These are phyloP conservation scores for Starmerella powellii DNA, from an alignment of 805 yeast species.

Conservation along the genomic window DNA sequence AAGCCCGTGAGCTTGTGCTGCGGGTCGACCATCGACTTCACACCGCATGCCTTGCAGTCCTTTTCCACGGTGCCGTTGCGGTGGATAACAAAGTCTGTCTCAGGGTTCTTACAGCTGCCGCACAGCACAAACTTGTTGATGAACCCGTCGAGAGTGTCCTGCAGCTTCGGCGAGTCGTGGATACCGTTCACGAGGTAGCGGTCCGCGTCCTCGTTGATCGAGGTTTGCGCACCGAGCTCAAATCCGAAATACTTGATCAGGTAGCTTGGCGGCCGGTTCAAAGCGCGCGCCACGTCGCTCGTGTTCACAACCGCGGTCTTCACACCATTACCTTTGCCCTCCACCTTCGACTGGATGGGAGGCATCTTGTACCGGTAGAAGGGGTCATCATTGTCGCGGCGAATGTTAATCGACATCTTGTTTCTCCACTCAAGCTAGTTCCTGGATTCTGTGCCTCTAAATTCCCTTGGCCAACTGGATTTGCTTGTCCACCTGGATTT, in stretches of 20 bases:
- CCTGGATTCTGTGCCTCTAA: too few species aligned
- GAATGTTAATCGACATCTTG: slow-evolving; percentile 52
- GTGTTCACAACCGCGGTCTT: slow-evolving; percentile 87
- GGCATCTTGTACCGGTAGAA: slow-evolving; percentile 99
- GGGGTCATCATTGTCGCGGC: slow-evolving; percentile 95
- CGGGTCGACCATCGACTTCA: slow-evolving; percentile 68
- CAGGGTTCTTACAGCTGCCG: slow-evolving; percentile 93
- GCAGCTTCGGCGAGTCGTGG: slow-evolving; percentile 80
- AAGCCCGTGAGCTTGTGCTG: slow-evolving; percentile 78
- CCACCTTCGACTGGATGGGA: slow-evolving; percentile 88
- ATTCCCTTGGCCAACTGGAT: too few species aligned
- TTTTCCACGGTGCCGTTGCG: slow-evolving; percentile 64
- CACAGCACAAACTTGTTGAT: slow-evolving; percentile 86
- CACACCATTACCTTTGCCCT: slow-evolving; percentile 99
- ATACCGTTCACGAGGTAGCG: slow-evolving; percentile 89
- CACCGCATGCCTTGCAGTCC: slow-evolving; percentile 98
- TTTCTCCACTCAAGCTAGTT: background rate
- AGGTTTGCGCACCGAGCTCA: slow-evolving; percentile 94
- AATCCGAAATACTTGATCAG: slow-evolving; percentile 90
- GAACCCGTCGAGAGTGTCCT: slow-evolving; percentile 89
- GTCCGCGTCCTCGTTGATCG: slow-evolving; percentile 65
- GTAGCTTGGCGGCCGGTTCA: slow-evolving; percentile 85
- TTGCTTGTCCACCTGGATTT: too few species aligned
- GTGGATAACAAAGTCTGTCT: slow-evolving; percentile 77
- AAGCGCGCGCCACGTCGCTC: slow-evolving; percentile 85